Conservation (phyloP, 208 protist genomes). For the Wallacemonas sp. region DNA sequence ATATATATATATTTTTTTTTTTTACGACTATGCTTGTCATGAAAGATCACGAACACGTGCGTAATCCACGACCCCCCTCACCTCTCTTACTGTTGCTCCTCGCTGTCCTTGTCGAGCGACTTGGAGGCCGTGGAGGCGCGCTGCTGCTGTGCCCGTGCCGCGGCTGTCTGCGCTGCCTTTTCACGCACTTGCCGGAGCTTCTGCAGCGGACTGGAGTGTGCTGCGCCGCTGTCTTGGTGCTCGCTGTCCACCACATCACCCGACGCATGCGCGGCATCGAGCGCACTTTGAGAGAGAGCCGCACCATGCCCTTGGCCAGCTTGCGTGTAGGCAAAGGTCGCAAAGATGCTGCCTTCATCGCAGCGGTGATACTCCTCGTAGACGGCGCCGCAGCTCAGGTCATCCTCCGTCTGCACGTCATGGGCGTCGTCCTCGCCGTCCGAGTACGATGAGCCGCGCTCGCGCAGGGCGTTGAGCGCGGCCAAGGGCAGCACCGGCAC, state of each 20-base stretch:
- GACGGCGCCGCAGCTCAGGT: background rate
- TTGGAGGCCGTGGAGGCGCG: background rate
- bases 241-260: too few species aligned
- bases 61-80: too few species aligned
- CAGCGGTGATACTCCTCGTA: constrained; percentile 14
- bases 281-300: too few species aligned
- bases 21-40: too few species aligned
- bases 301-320: too few species aligned
- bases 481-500: background rate
- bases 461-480: background rate
- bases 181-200: background rate
- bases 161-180: constrained; percentile 6
- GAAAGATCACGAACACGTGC: too few species aligned
- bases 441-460: background rate
- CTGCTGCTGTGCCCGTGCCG: background rate
- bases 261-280: background rate
- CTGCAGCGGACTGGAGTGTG: background rate
- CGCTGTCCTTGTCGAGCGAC: background rate
- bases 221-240: background rate
- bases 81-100: background rate
- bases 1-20: too few species aligned
- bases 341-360: constrained; percentile 9
- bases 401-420: background rate
- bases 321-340: background rate
- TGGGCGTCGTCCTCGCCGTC: background rate